Evolutionary conservation across 306 rosid species (phyloP).

Genomic region (Herpetospermum pedunculosum): DNA sequence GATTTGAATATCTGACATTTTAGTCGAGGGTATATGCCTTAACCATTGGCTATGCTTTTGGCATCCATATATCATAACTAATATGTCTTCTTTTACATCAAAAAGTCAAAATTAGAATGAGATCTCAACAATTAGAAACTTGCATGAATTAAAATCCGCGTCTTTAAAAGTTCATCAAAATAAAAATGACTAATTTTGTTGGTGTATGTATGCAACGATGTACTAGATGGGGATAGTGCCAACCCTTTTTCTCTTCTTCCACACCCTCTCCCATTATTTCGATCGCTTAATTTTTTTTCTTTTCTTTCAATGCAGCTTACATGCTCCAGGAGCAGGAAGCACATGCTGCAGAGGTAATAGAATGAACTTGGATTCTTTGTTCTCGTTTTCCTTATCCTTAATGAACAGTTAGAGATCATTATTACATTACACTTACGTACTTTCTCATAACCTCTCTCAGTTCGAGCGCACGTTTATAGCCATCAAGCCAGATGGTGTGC

Average conservation of each 20-base stretch:
- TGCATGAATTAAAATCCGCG: neutral
- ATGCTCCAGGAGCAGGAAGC: constrained; percentile 84
- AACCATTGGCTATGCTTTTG: too few species aligned
- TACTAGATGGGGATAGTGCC: neutral
- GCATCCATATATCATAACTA: too few species aligned
- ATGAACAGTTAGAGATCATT: neutral
- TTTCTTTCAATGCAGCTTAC: constrained; percentile 40
- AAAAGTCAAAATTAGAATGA: neutral
- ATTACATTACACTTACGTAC: neutral
- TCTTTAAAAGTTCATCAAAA: neutral
- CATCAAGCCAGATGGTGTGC: constrained; percentile 94
- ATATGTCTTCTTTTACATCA: neutral
- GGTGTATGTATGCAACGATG: neutral
- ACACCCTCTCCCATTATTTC: neutral
- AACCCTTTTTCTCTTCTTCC: neutral
- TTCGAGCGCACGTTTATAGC: constrained; percentile 91
- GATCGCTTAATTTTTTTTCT: neutral
- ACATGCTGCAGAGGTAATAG: constrained; percentile 80
- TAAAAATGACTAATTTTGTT: neutral
- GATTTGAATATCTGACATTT: too few species aligned
- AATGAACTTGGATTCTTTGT: neutral
- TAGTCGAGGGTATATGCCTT: too few species aligned
- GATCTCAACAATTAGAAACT: neutral
- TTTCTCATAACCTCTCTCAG: constrained; percentile 22
- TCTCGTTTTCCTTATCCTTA: neutral